Conservation (phyloP, 1,284 basidiomycete genomes). For the Naganishia sp. region DNA sequence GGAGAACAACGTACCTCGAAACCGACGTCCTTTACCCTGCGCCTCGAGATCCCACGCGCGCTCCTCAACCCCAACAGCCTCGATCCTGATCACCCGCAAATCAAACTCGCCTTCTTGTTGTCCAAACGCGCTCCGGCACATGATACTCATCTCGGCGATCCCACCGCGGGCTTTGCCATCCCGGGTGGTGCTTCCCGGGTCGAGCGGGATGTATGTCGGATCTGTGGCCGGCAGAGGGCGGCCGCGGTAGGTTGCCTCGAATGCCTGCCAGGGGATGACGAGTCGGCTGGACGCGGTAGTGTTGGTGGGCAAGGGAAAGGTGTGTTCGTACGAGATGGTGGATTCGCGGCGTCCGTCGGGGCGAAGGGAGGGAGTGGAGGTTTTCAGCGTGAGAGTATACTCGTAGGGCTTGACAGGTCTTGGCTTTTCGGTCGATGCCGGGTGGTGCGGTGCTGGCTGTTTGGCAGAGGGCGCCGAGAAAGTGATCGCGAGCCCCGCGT, state of each 20-base stretch:
- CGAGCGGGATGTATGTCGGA: conserved; percentile 42
- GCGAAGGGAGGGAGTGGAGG: conserved; percentile 41
- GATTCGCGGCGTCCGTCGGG: conserved; percentile 53
- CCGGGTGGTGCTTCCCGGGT: conserved; percentile 38
- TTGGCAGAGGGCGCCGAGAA: conserved; percentile 10
- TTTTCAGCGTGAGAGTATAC: conserved; percentile 56
- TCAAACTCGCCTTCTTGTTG: conserved; percentile 51
- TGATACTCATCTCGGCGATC: conserved; percentile 49
- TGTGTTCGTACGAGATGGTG: conserved; percentile 54
- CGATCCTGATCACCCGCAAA: conserved; percentile 41
- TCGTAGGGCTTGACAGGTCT: conserved; percentile 33
- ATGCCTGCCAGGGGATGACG: conserved; percentile 50
- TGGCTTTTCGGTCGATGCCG: too few relatives aligned
- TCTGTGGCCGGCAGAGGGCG: conserved; percentile 44
- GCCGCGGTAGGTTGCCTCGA: conserved; percentile 56
- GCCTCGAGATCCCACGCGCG: conserved; percentile 16
- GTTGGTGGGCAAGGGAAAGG: conserved; percentile 39
- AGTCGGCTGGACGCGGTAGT: conserved; percentile 10
- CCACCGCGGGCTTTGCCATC: conserved; percentile 8
- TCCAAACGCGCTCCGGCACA: conserved; percentile 54
- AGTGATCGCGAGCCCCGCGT: conserved; percentile 35
- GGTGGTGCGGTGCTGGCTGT: too few relatives aligned
- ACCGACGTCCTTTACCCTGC: conserved; percentile 2
- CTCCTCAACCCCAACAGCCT: conserved; percentile 27
- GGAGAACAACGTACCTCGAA: conserved; percentile 4